Conservation (phyloP, 202 grass and related monocot genomes). For the Setaria italica region DNA sequence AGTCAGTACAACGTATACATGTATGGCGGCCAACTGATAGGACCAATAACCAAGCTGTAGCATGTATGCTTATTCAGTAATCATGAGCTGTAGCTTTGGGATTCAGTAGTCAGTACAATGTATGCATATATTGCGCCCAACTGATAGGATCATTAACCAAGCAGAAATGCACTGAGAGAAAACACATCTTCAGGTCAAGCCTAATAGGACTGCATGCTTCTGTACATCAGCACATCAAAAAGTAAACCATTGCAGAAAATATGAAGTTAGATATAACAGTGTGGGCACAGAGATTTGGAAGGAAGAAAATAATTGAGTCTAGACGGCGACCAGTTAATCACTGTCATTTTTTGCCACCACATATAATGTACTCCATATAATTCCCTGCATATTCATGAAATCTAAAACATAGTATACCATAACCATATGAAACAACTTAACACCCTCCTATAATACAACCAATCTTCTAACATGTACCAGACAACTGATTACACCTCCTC, state of each 20-base stretch:
- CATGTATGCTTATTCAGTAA: not conserved
- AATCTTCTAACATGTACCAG: constrained; percentile 61
- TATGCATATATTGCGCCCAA: not conserved
- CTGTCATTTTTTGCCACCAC: constrained; percentile 1
- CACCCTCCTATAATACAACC: constrained; percentile 51
- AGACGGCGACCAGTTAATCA: not conserved
- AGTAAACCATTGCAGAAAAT: not conserved
- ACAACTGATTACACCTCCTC: constrained; percentile 51
- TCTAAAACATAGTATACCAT: constrained; percentile 40
- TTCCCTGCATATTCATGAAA: constrained; percentile 27
- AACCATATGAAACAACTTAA: constrained; percentile 45
- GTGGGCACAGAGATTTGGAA: not conserved
- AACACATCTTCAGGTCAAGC: not conserved
- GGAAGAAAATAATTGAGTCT: not conserved
- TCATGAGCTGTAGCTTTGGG: not conserved
- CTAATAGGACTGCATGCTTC: not conserved
- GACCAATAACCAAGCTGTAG: not conserved
- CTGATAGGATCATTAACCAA: not conserved
- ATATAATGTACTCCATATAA: constrained; percentile 46
- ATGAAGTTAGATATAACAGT: no score
- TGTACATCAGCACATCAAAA: constrained; percentile 8
- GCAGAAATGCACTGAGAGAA: not conserved
- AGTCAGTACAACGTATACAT: not conserved
- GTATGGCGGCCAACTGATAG: not conserved
- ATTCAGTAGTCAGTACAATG: constrained; percentile 2